phyloP scores from a whole-genome alignment of 2,329 filamentous ascomycete genomes.

The Beauveria scarabaeidicola region DNA sequence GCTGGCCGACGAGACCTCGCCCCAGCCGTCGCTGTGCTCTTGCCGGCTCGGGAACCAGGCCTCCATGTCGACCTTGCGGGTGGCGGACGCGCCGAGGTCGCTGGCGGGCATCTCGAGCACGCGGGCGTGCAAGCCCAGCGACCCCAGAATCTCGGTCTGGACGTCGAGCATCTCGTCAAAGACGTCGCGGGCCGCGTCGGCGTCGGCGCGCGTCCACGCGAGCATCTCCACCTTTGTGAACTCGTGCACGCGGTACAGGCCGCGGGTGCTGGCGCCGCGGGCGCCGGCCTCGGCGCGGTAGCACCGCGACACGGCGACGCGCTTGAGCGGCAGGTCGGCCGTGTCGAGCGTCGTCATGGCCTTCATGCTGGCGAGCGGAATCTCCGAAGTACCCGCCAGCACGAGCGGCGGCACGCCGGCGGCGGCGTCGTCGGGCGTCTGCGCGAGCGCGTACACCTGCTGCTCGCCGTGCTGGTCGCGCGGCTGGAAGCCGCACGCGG shows the following conservation, averaged over 20 bases:
- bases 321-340: constrained; percentile 62
- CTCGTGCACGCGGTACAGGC: constrained; percentile 92
- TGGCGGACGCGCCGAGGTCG: constrained; percentile 83
- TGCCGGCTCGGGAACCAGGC: constrained; percentile 80
- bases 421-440: constrained; percentile 52
- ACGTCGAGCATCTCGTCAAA: constrained; percentile 83
- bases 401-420: constrained; percentile 59
- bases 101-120: constrained; percentile 85
- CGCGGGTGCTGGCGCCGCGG: constrained; percentile 82
- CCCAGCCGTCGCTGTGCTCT: constrained; percentile 59
- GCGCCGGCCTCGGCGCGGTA: constrained; percentile 93
- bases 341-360: constrained; percentile 62
- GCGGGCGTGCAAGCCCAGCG: constrained; percentile 74
- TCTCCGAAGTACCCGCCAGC: constrained; percentile 86
- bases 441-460: constrained; percentile 77
- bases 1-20: constrained; percentile 84
- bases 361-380: constrained; percentile 85
- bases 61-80: constrained; percentile 86
- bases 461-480: constrained; percentile 85
- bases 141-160: constrained; percentile 72
- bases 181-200: constrained; percentile 40
- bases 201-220: constrained; percentile 66
- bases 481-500: constrained; percentile 89
- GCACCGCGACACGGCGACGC: constrained; percentile 81
- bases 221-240: constrained; percentile 99